Conservation (phyloP, 192 early-diverging fungal species). For the Coemansia sp. region DNA sequence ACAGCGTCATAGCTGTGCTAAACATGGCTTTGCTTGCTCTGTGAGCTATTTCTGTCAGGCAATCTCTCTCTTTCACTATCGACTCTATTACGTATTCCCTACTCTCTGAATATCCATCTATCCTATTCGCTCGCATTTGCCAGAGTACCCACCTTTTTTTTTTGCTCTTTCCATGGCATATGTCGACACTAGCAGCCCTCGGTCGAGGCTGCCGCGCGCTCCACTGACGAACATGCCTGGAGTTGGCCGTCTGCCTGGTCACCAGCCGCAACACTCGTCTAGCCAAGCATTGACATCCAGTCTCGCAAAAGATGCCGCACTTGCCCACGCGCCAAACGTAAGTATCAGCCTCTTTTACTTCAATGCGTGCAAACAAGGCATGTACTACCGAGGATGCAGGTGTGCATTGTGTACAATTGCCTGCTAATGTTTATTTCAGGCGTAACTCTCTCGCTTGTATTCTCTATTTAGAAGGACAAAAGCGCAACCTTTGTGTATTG, state of each 20-base stretch:
- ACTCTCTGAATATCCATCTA: not conserved
- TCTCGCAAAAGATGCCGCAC: conserved; percentile 20
- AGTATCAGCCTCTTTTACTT: conserved; percentile 15
- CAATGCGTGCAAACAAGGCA: not conserved
- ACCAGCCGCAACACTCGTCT: conserved; percentile 21
- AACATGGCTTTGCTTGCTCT: not conserved
- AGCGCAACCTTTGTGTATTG: conserved; percentile 37
- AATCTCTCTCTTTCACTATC: not conserved
- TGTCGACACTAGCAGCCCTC: conserved; percentile 36
- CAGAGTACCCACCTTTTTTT: not conserved
- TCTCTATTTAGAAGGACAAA: conserved; percentile 25
- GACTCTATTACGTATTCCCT: conserved; percentile 7
- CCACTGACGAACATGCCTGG: conserved; percentile 20
- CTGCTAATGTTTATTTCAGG: not conserved
- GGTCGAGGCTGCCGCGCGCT: conserved; percentile 31
- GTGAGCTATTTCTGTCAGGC: not conserved
- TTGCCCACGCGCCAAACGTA: conserved; percentile 24
- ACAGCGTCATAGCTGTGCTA: not conserved
- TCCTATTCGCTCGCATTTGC: not conserved
- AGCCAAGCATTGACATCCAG: conserved; percentile 27
- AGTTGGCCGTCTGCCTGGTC: conserved; percentile 19
- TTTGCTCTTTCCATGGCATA: conserved; percentile 25
- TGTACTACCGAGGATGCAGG: not conserved
- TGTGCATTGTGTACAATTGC: conserved; percentile 4
- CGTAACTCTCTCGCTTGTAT: conserved; percentile 3